phyloP scores from a whole-genome alignment of 306 rosid species.

The Vicia villosa region DNA sequence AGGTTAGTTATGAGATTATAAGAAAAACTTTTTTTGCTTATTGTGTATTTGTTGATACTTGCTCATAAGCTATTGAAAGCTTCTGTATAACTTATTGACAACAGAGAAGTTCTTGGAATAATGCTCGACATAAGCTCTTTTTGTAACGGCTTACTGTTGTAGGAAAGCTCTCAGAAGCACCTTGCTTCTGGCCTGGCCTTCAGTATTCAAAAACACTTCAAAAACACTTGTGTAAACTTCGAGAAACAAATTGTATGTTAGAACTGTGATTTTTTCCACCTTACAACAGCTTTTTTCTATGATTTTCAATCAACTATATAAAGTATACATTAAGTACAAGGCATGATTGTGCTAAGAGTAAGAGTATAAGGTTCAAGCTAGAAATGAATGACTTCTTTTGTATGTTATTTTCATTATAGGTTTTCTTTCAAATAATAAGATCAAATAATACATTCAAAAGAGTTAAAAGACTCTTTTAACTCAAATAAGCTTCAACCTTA shows the following conservation, averaged over 20 bases:
- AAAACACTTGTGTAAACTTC: too few relatives aligned
- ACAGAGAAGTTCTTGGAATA: background rate
- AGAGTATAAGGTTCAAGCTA: background rate
- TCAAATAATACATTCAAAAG: too few relatives aligned
- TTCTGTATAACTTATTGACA: background rate
- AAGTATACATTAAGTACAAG: too few relatives aligned
- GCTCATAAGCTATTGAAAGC: background rate
- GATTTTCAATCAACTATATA: too few relatives aligned
- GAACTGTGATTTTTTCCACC: too few relatives aligned
- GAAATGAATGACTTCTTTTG: background rate
- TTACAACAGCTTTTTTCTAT: background rate
- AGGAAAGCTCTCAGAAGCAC: background rate
- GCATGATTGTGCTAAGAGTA: too few relatives aligned
- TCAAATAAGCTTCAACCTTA: too few relatives aligned
- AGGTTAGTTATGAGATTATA: background rate
- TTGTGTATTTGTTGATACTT: background rate
- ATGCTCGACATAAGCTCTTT: too few relatives aligned
- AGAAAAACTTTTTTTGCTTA: background rate
- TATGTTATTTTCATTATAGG: too few relatives aligned
- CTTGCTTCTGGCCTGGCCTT: background rate
- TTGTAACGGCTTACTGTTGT: background rate
- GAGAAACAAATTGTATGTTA: background rate
- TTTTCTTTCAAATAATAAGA: too few relatives aligned
- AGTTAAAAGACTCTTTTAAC: too few relatives aligned
- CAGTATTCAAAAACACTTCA: background rate